Evolutionary conservation across 176 grass and related monocot species (phyloP).

Genomic region (Eragrostis curvula): DNA sequence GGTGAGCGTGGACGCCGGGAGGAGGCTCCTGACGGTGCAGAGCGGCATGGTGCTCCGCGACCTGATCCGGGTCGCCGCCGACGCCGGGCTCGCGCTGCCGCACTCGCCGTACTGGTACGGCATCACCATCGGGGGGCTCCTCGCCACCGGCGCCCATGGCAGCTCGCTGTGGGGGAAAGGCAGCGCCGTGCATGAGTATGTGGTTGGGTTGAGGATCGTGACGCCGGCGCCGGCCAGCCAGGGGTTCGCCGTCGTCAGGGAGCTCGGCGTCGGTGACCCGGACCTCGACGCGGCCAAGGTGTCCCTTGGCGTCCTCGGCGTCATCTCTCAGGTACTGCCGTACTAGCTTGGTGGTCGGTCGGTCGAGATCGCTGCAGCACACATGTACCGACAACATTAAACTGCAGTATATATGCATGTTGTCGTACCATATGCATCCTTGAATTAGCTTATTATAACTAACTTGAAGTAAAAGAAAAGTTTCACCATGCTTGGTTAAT

Average conservation of each 20-base stretch:
- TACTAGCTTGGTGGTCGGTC: not conserved
- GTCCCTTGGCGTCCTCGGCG: constrained; percentile 39
- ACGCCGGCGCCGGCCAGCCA: constrained; percentile 5
- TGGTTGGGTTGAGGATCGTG: constrained; percentile 10
- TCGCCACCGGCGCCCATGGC: constrained; percentile 25
- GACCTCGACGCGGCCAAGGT: constrained; percentile 33
- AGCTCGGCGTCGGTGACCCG: not conserved
- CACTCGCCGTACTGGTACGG: constrained; percentile 40
- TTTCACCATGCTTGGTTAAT: no score
- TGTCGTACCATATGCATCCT: no score
- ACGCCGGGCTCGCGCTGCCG: not conserved
- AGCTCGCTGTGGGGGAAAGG: constrained; percentile 23
- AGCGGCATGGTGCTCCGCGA: constrained; percentile 24
- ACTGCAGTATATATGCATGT: no score
- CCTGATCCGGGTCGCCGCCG: constrained; percentile 10
- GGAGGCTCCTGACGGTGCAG: not conserved
- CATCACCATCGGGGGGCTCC: constrained; percentile 24
- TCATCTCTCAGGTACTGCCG: constrained; percentile 18
- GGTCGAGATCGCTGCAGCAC: no score
- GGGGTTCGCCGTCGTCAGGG: constrained; percentile 31
- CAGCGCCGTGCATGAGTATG: constrained; percentile 34
- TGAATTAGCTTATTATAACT: no score
- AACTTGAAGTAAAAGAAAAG: no score
- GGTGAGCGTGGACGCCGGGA: not conserved
- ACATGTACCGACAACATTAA: no score